These are phyloP conservation scores for Teratosphaeria nubilosa DNA, from an alignment of 2,329 filamentous ascomycete genomes.

Conservation along the genomic window DNA sequence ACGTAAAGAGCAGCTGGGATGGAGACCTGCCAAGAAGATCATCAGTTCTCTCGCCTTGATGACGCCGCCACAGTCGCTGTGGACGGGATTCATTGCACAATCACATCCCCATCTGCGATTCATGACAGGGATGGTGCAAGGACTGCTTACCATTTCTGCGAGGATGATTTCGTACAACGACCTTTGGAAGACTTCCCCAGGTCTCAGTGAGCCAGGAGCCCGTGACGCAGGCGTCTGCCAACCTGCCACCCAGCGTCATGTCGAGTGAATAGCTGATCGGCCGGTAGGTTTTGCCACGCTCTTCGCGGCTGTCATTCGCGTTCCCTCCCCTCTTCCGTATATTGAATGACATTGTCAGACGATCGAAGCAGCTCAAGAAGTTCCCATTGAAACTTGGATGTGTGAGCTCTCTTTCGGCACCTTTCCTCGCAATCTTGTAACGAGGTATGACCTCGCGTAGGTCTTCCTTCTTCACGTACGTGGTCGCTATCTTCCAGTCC, in stretches of 20 bases:
- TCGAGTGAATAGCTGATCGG: background rate
- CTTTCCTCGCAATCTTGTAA: background rate
- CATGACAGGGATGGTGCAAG: background rate
- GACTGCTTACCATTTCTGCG: background rate
- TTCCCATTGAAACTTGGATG: background rate
- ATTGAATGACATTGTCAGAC: background rate
- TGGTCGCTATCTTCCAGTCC: background rate
- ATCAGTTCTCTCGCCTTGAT: no score
- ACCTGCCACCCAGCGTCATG: background rate
- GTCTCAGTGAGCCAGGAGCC: slow-evolving; percentile 1
- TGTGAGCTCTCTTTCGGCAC: background rate
- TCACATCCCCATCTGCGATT: no score
- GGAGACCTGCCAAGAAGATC: background rate
- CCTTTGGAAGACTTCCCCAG: background rate
- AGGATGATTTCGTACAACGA: background rate
- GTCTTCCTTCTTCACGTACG: background rate
- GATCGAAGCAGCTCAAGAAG: background rate
- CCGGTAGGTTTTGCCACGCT: background rate
- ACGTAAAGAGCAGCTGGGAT: background rate
- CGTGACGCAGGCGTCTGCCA: background rate
- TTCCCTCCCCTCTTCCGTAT: background rate
- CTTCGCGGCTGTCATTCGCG: background rate
- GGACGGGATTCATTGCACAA: background rate
- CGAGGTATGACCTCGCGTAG: background rate
- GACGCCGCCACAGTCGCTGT: no score